These are phyloP conservation scores for Vanrija sp. DNA, from an alignment of 1,284 basidiomycete species.

Conservation along the genomic window DNA sequence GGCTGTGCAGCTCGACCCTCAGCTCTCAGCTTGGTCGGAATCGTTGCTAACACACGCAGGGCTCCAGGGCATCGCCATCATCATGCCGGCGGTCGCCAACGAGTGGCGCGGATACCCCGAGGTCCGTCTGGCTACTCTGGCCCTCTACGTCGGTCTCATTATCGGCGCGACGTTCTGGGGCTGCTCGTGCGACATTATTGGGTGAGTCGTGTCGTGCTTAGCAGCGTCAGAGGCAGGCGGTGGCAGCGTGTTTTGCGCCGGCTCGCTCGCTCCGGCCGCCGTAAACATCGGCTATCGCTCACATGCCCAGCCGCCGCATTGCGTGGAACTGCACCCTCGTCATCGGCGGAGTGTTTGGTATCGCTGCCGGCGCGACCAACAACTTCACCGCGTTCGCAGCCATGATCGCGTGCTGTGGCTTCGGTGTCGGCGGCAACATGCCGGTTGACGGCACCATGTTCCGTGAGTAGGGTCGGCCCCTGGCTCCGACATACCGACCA, in stretches of 20 bases:
- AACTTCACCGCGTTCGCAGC: conserved; percentile 51
- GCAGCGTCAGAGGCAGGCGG: background rate
- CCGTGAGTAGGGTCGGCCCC: conserved; percentile 8
- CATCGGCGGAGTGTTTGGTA: conserved; percentile 59
- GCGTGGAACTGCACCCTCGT: conserved; percentile 63
- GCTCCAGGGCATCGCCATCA: conserved; percentile 58
- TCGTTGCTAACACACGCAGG: conserved; percentile 13
- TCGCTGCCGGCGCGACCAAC: conserved; percentile 57
- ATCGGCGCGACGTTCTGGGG: conserved; percentile 59
- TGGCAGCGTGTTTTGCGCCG: too few relatives aligned
- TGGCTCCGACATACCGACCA: too few relatives aligned
- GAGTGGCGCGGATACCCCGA: conserved; percentile 42
- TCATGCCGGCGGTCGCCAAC: conserved; percentile 53
- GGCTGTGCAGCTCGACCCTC: too few relatives aligned
- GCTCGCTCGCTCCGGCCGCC: background rate
- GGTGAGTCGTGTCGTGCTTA: conserved; percentile 20
- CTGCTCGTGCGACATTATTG: conserved; percentile 46
- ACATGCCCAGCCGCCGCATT: conserved; percentile 51
- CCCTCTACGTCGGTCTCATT: conserved; percentile 60
- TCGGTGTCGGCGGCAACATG: conserved; percentile 60
- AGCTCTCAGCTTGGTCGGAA: background rate
- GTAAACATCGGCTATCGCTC: background rate
- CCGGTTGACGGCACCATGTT: conserved; percentile 60
- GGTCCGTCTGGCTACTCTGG: conserved; percentile 50
- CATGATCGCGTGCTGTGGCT: conserved; percentile 52